phyloP scores from a whole-genome alignment of 352 stramenopile species.

The Aphanomyces cochlioides region DNA sequence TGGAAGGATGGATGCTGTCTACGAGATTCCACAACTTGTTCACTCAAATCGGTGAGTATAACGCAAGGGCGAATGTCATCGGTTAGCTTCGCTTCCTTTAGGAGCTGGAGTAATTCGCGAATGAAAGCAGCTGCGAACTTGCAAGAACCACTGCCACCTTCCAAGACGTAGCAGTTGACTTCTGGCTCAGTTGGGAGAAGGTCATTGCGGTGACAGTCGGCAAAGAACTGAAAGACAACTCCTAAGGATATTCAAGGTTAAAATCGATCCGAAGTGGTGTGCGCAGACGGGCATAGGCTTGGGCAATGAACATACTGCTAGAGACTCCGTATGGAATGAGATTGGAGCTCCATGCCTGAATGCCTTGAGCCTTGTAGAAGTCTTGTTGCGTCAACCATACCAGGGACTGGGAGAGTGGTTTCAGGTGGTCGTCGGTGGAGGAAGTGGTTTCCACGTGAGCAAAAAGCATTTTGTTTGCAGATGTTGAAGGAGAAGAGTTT shows the following conservation, averaged over 20 bases:
- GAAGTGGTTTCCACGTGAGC: slow-evolving; percentile 36
- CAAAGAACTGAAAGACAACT: slow-evolving; percentile 48
- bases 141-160: slow-evolving; percentile 74
- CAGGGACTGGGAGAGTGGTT: slow-evolving; percentile 51
- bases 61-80: slow-evolving; percentile 42
- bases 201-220: slow-evolving; percentile 21
- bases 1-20: slow-evolving; percentile 60
- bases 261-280: slow-evolving; percentile 12
- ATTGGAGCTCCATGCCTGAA: slow-evolving; percentile 66
- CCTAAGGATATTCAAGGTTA: slow-evolving; percentile 21
- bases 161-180: slow-evolving; percentile 77
- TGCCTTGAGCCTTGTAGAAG: slow-evolving; percentile 74
- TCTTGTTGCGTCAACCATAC: slow-evolving; percentile 75
- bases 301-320: slow-evolving; percentile 69
- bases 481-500: slow-evolving; percentile 15
- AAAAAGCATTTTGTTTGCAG: slow-evolving; percentile 5
- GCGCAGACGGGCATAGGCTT: slow-evolving; percentile 53
- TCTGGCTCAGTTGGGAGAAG: background rate
- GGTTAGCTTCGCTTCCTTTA: slow-evolving; percentile 32
- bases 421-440: slow-evolving; percentile 7
- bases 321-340: slow-evolving; percentile 75
- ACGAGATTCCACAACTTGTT: slow-evolving; percentile 61
- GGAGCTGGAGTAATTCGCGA: slow-evolving; percentile 54
- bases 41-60: slow-evolving; percentile 66
- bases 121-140: slow-evolving; percentile 77